Base-by-base conservation (phyloP, 306 rosid genomes). In the Cucumis sativus region DNA sequence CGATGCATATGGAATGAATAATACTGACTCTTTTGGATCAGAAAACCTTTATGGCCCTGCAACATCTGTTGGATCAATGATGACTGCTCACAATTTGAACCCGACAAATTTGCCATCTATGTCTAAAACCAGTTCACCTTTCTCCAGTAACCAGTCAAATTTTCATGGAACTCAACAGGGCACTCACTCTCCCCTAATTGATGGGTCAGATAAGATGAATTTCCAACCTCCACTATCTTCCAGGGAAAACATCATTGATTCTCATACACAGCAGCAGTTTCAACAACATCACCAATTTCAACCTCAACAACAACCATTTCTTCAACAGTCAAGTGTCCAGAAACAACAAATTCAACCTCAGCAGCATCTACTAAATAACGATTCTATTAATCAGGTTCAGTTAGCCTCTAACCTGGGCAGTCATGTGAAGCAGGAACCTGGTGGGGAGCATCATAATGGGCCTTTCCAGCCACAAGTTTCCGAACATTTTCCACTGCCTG, bases 141-240 rank as follows among this genome's bases (percentile, higher is more conserved):
- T 90, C 75, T 76, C 88, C 45, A 73, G 87, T 74, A 85, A 85
- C 83, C 98, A 87, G 79, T 79, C 97, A 4, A 90, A 88, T 89
- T 81, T 89, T 84, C 96, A 83, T 9, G 84, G 79, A 67, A 75
- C 80, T 79, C 96, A 87, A 77, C 97, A 90, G 86, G 79, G 86
- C 78, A 79, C 89, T 70, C 92, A 88, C 83, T 80, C 97, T 65
- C 90, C 87, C 78, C 77, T 85, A 78, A 78, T 83, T 61, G 92
- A 87, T 82, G 93, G 87, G 15, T 83, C 86, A 35, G 97, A 91
- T 58, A 92, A 92, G 89, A 88, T 92, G 86, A 87, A 86, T 87
- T 89, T 87, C 65, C 96, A 89, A 71, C 73, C 90, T 82, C 73
- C 91, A 49, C 37, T 87, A 66, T 79, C 97, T 85, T 79, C 92